Evolutionary conservation across 1,139 yeast genomes (phyloP).

Genomic region (Scheffersomyces segobiensis): DNA sequence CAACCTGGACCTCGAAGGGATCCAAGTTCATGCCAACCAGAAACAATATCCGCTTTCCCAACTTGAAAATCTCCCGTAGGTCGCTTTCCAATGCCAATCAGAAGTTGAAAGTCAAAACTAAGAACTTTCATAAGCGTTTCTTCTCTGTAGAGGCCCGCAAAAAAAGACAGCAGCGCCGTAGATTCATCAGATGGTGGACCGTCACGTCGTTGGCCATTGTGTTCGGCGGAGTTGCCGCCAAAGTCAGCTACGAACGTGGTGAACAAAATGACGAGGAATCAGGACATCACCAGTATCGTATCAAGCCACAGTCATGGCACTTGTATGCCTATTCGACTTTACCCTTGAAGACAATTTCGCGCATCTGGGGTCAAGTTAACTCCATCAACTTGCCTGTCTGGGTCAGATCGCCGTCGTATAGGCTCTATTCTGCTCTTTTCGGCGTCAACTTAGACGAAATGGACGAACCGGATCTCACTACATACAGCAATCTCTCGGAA

Average conservation of each 20-base stretch:
- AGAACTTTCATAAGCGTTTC: constrained; percentile 39
- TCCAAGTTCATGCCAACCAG: constrained; percentile 17
- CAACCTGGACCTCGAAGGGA: constrained; percentile 37
- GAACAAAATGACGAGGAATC: constrained; percentile 30
- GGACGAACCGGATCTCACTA: constrained; percentile 74
- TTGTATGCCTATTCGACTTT: constrained; percentile 86
- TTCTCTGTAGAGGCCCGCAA: constrained; percentile 47
- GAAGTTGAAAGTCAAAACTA: constrained; percentile 35
- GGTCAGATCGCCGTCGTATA: constrained; percentile 82
- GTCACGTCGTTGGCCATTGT: constrained; percentile 64
- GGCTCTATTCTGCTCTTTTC: constrained; percentile 73
- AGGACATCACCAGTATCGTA: constrained; percentile 41
- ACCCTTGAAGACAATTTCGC: constrained; percentile 87
- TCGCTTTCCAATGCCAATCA: constrained; percentile 42
- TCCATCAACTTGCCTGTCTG: constrained; percentile 82
- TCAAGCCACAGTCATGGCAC: constrained; percentile 78
- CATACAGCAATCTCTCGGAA: constrained; percentile 80
- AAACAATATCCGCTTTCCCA: constrained; percentile 24
- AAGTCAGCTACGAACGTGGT: constrained; percentile 43
- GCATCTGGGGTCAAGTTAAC: constrained; percentile 93
- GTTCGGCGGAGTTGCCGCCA: constrained; percentile 64
- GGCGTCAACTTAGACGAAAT: constrained; percentile 91
- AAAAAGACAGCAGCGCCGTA: constrained; percentile 46
- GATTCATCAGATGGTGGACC: constrained; percentile 69
- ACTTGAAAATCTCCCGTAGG: constrained; percentile 30